Conservation (phyloP, 371 early-diverging fungal species). For the Saksenaea vasiformis region DNA sequence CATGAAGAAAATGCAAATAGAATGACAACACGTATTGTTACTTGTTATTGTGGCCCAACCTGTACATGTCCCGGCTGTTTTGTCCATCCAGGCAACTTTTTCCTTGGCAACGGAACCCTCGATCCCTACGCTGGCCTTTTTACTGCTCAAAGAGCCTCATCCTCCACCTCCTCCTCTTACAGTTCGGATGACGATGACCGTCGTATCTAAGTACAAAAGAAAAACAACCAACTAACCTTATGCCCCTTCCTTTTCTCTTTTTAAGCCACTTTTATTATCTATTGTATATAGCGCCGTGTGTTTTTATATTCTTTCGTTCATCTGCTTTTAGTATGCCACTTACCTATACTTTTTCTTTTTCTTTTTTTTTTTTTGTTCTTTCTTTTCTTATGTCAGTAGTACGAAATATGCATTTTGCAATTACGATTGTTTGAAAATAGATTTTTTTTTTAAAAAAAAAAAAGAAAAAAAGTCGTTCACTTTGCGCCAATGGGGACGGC, state of each 20-base stretch:
- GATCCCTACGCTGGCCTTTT: constrained; percentile 35
- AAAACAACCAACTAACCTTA: neutral
- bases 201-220: constrained; percentile 8
- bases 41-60: constrained; percentile 34
- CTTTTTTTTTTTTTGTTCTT: constrained; percentile 4
- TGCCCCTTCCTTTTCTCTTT: neutral
- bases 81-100: constrained; percentile 36
- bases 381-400: neutral
- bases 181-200: constrained; percentile 32
- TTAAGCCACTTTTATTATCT: neutral
- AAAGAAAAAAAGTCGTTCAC: neutral
- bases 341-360: constrained; percentile 1
- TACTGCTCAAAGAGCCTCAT: constrained; percentile 9
- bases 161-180: constrained; percentile 32
- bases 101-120: constrained; percentile 19
- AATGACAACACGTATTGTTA: constrained; percentile 34
- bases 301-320: constrained; percentile 4
- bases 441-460: neutral
- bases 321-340: neutral
- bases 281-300: constrained; percentile 4
- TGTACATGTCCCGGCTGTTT: constrained; percentile 42
- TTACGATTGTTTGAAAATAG: neutral
- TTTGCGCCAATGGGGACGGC: too few relatives aligned
- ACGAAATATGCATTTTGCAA: constrained; percentile 4
- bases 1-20: neutral